A percentile compares a stretch with the other conserved stretches of the same genome.
phyloP scores from a whole-genome alignment of 768 basidiomycete species.

The Tephrocybe sp. region DNA sequence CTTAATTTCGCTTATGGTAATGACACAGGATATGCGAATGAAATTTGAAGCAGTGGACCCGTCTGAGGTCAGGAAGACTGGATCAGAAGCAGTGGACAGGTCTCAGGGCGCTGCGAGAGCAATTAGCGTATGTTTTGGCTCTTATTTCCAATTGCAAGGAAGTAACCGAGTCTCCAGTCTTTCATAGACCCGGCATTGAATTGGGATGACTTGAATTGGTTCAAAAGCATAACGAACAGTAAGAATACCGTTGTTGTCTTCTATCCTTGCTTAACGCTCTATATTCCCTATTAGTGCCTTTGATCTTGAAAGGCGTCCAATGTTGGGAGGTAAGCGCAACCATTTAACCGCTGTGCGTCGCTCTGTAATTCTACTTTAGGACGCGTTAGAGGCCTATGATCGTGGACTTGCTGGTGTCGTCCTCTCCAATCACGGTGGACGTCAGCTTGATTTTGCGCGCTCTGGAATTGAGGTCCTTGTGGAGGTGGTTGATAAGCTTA shows the following conservation, averaged over 20 bases:
- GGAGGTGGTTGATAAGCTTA: constrained; percentile 77
- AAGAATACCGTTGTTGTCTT: constrained; percentile 16
- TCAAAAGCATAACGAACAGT: constrained; percentile 76
- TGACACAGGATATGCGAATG: constrained; percentile 82
- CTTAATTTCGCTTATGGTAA: background rate
- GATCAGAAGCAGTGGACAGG: constrained; percentile 63
- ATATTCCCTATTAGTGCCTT: constrained; percentile 88
- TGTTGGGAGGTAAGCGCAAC: constrained; percentile 62
- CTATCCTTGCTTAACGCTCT: too few species aligned
- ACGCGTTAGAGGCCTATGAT: constrained; percentile 43
- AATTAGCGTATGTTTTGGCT: constrained; percentile 70
- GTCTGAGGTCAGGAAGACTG: constrained; percentile 52
- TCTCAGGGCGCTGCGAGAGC: constrained; percentile 93
- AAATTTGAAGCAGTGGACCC: constrained; percentile 86
- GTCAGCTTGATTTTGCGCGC: constrained; percentile 77
- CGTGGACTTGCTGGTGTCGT: constrained; percentile 72
- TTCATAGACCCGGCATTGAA: constrained; percentile 92
- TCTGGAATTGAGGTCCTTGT: constrained; percentile 91
- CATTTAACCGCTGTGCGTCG: background rate
- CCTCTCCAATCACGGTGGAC: constrained; percentile 85
- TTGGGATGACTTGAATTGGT: constrained; percentile 86
- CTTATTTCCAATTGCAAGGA: constrained; percentile 44
- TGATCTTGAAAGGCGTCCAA: constrained; percentile 89
- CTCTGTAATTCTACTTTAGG: constrained; percentile 35
- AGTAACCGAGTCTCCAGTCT: too few species aligned